Evolutionary conservation across 345 rosid genomes (phyloP), one percentile per base, ranked within the genome.

Genomic region (Euphorbia lathyris): DNA sequence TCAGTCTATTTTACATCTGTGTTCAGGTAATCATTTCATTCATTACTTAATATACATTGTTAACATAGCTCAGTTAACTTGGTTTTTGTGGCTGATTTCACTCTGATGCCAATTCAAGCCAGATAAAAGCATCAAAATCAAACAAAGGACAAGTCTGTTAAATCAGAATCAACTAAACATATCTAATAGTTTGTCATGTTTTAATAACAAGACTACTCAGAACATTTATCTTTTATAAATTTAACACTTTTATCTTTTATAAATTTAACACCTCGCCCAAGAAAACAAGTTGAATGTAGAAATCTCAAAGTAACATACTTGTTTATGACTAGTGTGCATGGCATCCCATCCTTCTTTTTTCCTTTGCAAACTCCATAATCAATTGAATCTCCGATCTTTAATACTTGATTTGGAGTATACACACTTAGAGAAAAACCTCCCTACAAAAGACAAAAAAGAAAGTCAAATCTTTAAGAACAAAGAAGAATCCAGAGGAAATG

Each of bases 331-430:
- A 74, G 53, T 43, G 88, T 82, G 80, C 99, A 95, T 72, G 84
- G 68, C 72, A 81, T 77, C 55, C 99, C 98, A 78, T 86, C 97
- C 72, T 77, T 92, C 76, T 85, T 86, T 79, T 86, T 86, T 2
- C 91, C 90, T 73, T 85, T 78, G 84, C 97, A 92, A 83, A 86
- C 90, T 73, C 97, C 97, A 83, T 88, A 87, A 78, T 92, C 99
- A 70, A 76, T 87, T 0, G 97, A 92, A 48, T 84, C 78, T 58
- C 99, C 97, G 45, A 95, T 85, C 72, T 88, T 95, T 9, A 92
- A 50, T 59, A 92, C 79, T 79, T 92, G 97, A 69, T 77, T 83
- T 40, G 89, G 71, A 10, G 92, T 85, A 77, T 67, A 80, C 48
- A 83, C 81, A 72, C 90, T 95, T 82, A 92, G 79, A 55, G 96